Evolutionary conservation across 106 monocot genomes (phyloP).

Genomic region (Apostasia ramifera): DNA sequence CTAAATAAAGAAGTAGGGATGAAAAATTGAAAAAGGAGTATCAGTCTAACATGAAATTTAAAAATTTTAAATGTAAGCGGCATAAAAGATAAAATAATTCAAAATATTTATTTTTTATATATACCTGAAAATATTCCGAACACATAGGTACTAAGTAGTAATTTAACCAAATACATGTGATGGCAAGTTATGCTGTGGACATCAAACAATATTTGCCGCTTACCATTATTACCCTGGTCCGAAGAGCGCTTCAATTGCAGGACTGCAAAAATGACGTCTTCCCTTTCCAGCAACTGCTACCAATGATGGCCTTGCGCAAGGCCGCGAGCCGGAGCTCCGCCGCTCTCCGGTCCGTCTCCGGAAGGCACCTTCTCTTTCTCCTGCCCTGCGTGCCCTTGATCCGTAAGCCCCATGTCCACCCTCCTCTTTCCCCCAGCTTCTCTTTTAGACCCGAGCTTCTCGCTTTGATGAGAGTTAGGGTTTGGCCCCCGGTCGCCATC

Average conservation of each 20-base stretch:
- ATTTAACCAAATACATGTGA: too few relatives aligned
- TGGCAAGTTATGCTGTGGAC: too few relatives aligned
- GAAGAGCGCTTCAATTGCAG: background rate
- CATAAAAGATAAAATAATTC: too few relatives aligned
- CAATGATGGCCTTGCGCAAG: background rate
- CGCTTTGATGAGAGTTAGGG: background rate
- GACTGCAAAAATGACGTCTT: background rate
- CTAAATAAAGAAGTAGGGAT: too few relatives aligned
- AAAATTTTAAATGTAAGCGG: too few relatives aligned
- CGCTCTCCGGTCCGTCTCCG: background rate
- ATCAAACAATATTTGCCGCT: background rate
- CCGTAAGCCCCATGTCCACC: background rate
- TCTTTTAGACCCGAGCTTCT: too few relatives aligned
- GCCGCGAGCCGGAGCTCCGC: constrained; percentile 1
- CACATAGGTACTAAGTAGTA: too few relatives aligned
- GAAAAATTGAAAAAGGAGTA: too few relatives aligned
- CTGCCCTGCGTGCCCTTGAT: background rate
- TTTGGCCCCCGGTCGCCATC: background rate
- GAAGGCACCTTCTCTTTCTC: background rate
- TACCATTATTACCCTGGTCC: background rate
- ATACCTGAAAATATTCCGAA: too few relatives aligned
- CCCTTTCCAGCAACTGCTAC: background rate
- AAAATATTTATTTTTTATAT: too few relatives aligned
- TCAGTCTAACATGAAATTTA: too few relatives aligned
- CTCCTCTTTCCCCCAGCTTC: background rate